Evolutionary conservation across 2,329 filamentous ascomycete genomes (phyloP), one percentile per base, ranked within the genome.

Genomic region (Rhynchosporium secalis): DNA sequence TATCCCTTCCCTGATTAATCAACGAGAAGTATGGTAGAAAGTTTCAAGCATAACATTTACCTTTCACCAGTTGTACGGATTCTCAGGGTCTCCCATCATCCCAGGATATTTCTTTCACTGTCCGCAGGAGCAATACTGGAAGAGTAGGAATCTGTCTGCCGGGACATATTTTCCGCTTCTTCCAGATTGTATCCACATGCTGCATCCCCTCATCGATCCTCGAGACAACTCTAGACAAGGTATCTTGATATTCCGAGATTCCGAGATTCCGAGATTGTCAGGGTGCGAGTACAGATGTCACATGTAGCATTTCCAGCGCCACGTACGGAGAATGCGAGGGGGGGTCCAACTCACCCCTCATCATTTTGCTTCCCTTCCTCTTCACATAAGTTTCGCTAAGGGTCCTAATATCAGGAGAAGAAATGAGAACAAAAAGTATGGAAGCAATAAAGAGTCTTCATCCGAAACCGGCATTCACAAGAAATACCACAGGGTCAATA

Each of bases 1-100:
- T 71, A 89, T 90, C 68, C 68, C 79, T 84, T 56, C 68, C 68
- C 81, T 86, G 65, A n/a, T 28, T 13, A 31, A 13, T 31, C 12
- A 56, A 47, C 28, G 46, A 45, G 26, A 15, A 40, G 5, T 15
- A 3, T 3, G 8, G 29, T 6, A 2, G 13, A 29, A 48, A 5
- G 31, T 33, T 52, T 28, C n/a, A 8, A 31, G 29, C 10, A 2
- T 28, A 45, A 43, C 31, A 63, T 66, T 26, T 67, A 72, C 70
- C 26, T 49, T 36, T 12, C 71, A 69, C 69, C 68, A 73, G 56
- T 74, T 74, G 58, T 70, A 72, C 10, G 72, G 72, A 56, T 73
- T 73, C 47, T 69, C 70, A 26, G 68, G 66, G 54, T 74, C 72
- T 20, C 56, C 62, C 62, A 20, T 70, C 63, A 31, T 70, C 60